Evolutionary conservation across 306 rosid genomes (phyloP), one percentile per base, ranked within the genome.

Genomic region (Cyclanthera cordifolia): DNA sequence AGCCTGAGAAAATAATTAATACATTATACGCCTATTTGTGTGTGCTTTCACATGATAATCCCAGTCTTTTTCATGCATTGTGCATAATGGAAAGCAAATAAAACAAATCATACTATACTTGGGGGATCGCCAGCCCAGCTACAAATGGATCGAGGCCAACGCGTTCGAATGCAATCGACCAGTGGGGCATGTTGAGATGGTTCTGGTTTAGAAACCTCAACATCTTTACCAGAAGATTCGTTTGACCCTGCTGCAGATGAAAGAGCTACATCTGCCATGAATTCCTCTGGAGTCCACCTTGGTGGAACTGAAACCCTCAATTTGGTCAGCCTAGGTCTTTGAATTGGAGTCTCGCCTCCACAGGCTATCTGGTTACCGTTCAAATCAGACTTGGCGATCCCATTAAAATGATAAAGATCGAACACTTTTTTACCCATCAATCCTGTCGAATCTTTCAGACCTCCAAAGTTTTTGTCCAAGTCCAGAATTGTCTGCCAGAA

Each of bases 221-320:
- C 65, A 71, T 83, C 88, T 70, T 81, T 80, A 41, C 80, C 84
- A 32, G 74, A 39, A 9, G 95, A 83, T 67, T 84, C 96, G 23
- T 77, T 79, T 59, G 83, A 81, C 55, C 72, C 75, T 16, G 87
- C 47, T 47, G 80, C 79, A 19, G 93, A 84, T 56, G 98, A 74
- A 67, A 81, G 82, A 51, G 85, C 67, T 58, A 87, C 95, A 80
- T 87, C 93, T 16, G 90, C 82, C 96, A 89, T 89, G 76, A 82
- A 92, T 72, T 92, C 96, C 83, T 92, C 98, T 15, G 95, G 96
- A 0, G 96, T 92, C 98, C 98, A 92, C 75, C 96, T 86, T 24
- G 98, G 96, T 5, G 98, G 98, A 73, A 92, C 98, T 4, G 93
- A 92, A 78, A 92, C 95, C 67, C 82, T 83, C 84, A 92, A 79